Conservation (phyloP, 768 basidiomycete species). For the Ramaria sp. region DNA sequence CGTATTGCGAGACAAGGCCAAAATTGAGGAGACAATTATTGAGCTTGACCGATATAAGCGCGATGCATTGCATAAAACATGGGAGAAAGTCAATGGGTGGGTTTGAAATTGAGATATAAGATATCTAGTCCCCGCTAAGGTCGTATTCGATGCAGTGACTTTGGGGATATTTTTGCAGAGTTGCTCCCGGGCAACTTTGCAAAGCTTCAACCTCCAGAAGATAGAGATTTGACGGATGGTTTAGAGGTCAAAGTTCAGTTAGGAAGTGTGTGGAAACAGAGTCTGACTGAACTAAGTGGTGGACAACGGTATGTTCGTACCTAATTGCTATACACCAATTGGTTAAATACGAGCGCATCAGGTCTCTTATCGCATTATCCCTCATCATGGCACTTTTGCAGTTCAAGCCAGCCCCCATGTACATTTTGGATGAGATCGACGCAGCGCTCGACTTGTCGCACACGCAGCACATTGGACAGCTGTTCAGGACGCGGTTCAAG, state of each 20-base stretch:
- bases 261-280: constrained; percentile 95
- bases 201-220: constrained; percentile 88
- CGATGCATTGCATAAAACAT: constrained; percentile 87
- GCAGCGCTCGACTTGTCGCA: constrained; percentile 94
- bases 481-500: constrained; percentile 97
- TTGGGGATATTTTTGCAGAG: constrained; percentile 93
- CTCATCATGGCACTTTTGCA: constrained; percentile 98
- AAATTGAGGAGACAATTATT: constrained; percentile 89
- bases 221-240: constrained; percentile 87
- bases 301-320: constrained; percentile 70
- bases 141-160: constrained; percentile 54
- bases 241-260: constrained; percentile 96
- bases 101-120: constrained; percentile 18
- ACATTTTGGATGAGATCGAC: constrained; percentile 98
- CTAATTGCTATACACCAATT: neutral
- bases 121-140: neutral
- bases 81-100: constrained; percentile 90
- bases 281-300: constrained; percentile 92
- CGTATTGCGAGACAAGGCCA: constrained; percentile 85
- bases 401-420: constrained; percentile 98
- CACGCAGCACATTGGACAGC: constrained; percentile 93
- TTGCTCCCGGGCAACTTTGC: constrained; percentile 94
- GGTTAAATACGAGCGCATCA: constrained; percentile 22
- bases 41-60: constrained; percentile 92
- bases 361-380: constrained; percentile 94